Base-by-base conservation (phyloP, 495 filamentous ascomycete species). In the Aspergillus egyptiacus region DNA sequence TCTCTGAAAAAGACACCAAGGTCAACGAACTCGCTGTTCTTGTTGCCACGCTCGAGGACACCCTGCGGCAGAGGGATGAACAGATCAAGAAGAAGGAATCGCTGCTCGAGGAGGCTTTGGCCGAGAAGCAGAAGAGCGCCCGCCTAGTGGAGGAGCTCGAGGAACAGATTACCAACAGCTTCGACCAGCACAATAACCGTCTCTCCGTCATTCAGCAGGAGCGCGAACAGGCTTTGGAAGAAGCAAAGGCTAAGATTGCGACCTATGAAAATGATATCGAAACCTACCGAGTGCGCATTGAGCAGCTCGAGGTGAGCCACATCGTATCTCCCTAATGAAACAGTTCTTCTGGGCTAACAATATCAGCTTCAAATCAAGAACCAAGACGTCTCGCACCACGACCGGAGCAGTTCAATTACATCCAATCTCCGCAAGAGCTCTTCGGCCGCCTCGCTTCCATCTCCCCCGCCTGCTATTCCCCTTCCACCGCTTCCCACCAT, bases 401-500 rank as follows among this genome's bases (percentile, higher is more conserved):
- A 91, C 57, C 82, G 91, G 46, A 88, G 87, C 45, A 86, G 86
- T 65, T 95, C 89, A 31, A 74, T 80, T 35, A 76, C 77, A n/a
- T 81, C 83, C 33, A 84, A 86, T 52, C 79, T 95, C 34, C 87
- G 89, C 61, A 96, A 96, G 76, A 90, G 83, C 63, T 72, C 81
- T 32, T 93, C 88, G 3, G 82, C 89, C 23, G 76, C 80, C 25
- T 89, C 89, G 25, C 76, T 97, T 14, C 93, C 93, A 1, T 96
- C 91, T 4, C 91, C 93, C 34, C 94, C 96, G 44, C 94, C 93
- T n/a, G 82, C 96, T 0, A 95, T 94, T 41, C 91, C 94, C 34
- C 80, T 97, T 11, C 93, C 91, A 4, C 70, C 71, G 27, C 67
- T 75, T 18, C 71, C 71, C 2, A 64, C 56, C 28, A 75, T 75